Evolutionary conservation across 1,139 yeast species (phyloP).

Genomic region (Taphrina communis): DNA sequence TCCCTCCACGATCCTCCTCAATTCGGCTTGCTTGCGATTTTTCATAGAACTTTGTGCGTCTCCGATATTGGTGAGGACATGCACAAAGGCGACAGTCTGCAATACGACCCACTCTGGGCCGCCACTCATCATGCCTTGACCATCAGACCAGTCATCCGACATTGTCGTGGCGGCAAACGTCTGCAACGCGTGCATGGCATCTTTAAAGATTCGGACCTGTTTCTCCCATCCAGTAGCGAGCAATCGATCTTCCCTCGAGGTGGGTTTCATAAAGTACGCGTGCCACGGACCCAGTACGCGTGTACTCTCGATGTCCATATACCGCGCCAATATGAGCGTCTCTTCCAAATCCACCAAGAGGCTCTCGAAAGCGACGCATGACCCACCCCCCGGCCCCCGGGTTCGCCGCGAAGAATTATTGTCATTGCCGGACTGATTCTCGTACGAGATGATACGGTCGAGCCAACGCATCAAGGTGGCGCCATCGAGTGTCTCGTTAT

Average conservation of each 20-base stretch:
- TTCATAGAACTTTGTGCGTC: neutral
- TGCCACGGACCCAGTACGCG: slow-evolving; percentile 7
- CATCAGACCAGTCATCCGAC: too few relatives aligned
- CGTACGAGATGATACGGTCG: neutral
- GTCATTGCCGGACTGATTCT: too few relatives aligned
- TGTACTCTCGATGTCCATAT: neutral
- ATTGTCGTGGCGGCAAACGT: neutral
- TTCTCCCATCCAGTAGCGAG: neutral
- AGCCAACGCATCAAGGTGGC: neutral
- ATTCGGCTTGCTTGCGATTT: neutral
- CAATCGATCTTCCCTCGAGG: neutral
- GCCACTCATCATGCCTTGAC: neutral
- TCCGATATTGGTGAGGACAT: neutral
- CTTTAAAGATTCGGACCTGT: neutral
- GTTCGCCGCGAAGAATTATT: too few relatives aligned
- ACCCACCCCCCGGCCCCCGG: neutral
- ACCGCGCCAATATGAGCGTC: neutral
- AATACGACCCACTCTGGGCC: neutral
- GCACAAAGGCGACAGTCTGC: neutral
- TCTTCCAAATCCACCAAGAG: neutral
- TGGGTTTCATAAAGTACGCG: neutral
- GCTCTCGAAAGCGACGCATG: neutral
- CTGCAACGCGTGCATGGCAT: slow-evolving; percentile 9
- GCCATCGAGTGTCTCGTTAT: neutral
- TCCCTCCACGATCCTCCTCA: neutral